Base-by-base conservation (phyloP, 1,284 basidiomycete species). In the Cystobasidium sp. region DNA sequence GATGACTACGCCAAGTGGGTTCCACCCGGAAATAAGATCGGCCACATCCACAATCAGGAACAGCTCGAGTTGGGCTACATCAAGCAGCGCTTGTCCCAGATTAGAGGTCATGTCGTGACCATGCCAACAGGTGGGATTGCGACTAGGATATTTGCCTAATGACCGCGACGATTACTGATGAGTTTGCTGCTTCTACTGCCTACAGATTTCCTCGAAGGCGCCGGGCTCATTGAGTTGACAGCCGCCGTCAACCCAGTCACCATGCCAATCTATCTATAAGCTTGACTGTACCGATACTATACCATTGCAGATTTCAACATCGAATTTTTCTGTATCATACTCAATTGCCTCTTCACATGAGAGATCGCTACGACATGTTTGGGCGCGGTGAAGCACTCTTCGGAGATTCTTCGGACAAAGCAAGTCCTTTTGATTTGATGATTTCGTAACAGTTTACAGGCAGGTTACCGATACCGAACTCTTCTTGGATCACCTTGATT, bases 51-150 rank as follows among this genome's bases (percentile, higher is more conserved):
- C 63, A 64, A 72, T 1, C 88, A 84, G 73, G 77, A 88, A 10
- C 88, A 85, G 5, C 79, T 92, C 41, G 81, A 87, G 0, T 83
- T 93, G 22, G 83, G 85, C 1, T 87, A 89, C 59, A 86, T 93
- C 78, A 94, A 95, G 85, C 84, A 88, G 56, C 87, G 88, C 47
- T 86, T 97, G 58, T 84, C 85, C 43, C 84, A 88, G 78, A 88
- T 97, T 71, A 79, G 80, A 43, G 85, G 85, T 14, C 82, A 84
- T 78, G 79, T 86, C 14, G 84, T 86, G 44, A 80, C 84, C 46
- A 84, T 85, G 84, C 85, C 85, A 47, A 69, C 68, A 59, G 68
- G 68, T 62, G 24, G 22, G 66, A 20, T 5, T 31, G 16, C 9
- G 49, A 14, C 52, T 10, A 20, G n/a, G 9, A 12, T 44, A 9